Conservation (phyloP, 108 stramenopile genomes). For the Stephanodiscus minutulus region DNA sequence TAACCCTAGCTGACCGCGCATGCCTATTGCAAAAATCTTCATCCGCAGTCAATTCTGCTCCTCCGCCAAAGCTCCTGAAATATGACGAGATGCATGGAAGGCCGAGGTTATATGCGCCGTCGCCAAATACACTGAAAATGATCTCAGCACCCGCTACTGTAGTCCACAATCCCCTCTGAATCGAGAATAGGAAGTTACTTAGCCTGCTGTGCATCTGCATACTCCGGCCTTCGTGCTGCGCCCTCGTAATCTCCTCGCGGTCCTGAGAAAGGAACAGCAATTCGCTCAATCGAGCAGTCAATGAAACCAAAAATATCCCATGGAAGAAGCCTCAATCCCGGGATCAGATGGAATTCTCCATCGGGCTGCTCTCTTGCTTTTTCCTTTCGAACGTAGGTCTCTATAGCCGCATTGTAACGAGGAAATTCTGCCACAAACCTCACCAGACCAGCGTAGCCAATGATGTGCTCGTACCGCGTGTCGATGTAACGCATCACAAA, state of each 20-base stretch:
- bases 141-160: too few species aligned
- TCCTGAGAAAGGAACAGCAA: background rate
- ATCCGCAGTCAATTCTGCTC: background rate
- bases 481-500: background rate
- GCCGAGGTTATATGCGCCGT: background rate
- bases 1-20: background rate
- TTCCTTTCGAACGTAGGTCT: background rate
- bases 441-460: background rate
- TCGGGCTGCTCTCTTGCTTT: background rate
- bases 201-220: background rate
- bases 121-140: background rate
- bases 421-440: conserved; percentile 18
- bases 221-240: conserved; percentile 5
- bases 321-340: conserved; percentile 10
- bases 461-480: background rate
- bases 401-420: conserved; percentile 1
- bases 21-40: background rate
- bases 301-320: conserved; percentile 22
- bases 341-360: background rate
- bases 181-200: background rate
- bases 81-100: background rate
- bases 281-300: conserved; percentile 4
- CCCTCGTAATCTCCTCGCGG: background rate
- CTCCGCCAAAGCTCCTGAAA: background rate
- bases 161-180: too few species aligned